Evolutionary conservation across 768 basidiomycete genomes (phyloP).

Genomic region (Termitomyces titanicus): DNA sequence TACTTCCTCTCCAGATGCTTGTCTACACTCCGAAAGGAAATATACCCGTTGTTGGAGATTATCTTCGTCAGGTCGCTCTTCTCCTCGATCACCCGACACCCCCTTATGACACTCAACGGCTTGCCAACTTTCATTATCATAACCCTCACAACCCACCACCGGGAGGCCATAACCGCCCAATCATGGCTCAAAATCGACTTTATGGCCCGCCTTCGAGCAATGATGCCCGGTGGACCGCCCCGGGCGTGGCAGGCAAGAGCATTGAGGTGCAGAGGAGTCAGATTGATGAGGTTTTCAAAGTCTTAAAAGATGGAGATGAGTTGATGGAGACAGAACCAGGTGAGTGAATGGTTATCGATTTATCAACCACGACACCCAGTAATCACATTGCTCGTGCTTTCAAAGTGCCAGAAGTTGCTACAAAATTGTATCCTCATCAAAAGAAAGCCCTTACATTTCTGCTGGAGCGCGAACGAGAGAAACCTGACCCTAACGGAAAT

Average conservation of each 20-base stretch:
- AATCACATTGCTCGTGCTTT: not conserved
- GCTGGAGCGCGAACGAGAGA: constrained; percentile 81
- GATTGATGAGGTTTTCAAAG: constrained; percentile 92
- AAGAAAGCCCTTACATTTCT: constrained; percentile 97
- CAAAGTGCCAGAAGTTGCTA: constrained; percentile 69
- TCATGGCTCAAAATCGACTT: constrained; percentile 37
- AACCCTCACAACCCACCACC: constrained; percentile 89
- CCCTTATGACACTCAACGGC: constrained; percentile 58
- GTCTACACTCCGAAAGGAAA: constrained; percentile 95
- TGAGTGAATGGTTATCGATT: constrained; percentile 37
- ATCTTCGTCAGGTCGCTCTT: constrained; percentile 63
- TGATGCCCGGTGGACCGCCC: constrained; percentile 53
- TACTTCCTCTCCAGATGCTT: constrained; percentile 79
- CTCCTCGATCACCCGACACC: constrained; percentile 79
- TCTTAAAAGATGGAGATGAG: constrained; percentile 82
- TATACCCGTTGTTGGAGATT: constrained; percentile 75
- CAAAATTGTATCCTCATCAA: constrained; percentile 93
- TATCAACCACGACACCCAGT: not conserved
- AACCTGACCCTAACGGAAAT: constrained; percentile 49
- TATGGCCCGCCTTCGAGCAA: constrained; percentile 29
- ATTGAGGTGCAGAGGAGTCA: constrained; percentile 91
- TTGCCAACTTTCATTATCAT: constrained; percentile 64
- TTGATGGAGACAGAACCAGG: constrained; percentile 82
- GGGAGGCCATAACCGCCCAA: constrained; percentile 52
- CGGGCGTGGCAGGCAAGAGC: constrained; percentile 62